Base-by-base conservation (phyloP, 78 protist species). In the Tieghemostelium lacteum region DNA sequence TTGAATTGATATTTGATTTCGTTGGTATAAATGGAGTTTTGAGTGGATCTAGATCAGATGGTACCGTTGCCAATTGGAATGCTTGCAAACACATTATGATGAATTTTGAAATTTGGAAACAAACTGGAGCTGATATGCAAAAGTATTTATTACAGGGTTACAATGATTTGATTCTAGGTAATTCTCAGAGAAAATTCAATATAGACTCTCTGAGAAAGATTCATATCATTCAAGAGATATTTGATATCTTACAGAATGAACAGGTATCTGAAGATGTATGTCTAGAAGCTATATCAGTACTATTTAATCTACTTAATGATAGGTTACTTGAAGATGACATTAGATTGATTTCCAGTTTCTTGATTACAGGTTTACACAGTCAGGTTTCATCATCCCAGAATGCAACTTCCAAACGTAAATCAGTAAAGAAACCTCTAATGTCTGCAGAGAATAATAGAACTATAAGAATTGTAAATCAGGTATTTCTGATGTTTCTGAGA, bases 1-100 rank as follows among this genome's bases (percentile, higher is more conserved):
- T 83, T 4, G 91, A 83, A 8, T 37, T 83, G 3, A 16, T 83
- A 36, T 83, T 83, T 50, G 78, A 83, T 33, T 40, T 83, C 3
- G 39, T 83, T 33, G 91, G 91, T 54, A 83, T 83, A 49, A 83
- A 83, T 57, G 55, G 71, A 1, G 17, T 34, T 29, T 8, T 19
- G 0, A 31, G 40, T 0, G 33, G 75, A 39, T 31, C 54, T 67
- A 72, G 66, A 6, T 34, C 22, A 8, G 91, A 83, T 14, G 91
- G 91, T 69, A 83, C 91, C 0, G 91, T 83, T 20, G 91, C 91
- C 45, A 83, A 83, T 33, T 83, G 91, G 91, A 83, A 69, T 42
- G 91, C 91, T 16, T 83, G 91, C 39, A 83, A 83, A 61, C 52
- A 83, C 2, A 42, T 83, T 14, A 39, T 83, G 78, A 66, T 83